phyloP scores from a whole-genome alignment of 2,329 filamentous ascomycete genomes.

The Pseudocercospora cruenta region DNA sequence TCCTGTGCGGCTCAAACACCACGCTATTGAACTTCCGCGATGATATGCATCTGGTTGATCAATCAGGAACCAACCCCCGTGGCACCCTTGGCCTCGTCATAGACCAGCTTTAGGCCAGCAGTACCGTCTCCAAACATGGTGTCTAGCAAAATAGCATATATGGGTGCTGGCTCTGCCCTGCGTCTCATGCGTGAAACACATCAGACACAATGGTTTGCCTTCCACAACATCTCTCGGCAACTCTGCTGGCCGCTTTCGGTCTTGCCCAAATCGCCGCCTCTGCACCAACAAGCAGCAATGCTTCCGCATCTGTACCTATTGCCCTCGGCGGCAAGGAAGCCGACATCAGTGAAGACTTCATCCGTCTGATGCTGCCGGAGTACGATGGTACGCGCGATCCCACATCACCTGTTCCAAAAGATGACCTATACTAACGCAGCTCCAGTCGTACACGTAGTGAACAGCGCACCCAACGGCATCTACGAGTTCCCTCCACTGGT shows the following conservation, averaged over 20 bases:
- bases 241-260: neutral
- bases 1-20: neutral
- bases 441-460: neutral
- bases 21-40: neutral
- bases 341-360: neutral
- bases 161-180: neutral
- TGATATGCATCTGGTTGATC: neutral
- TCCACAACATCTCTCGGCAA: neutral
- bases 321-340: neutral
- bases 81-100: neutral
- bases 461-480: neutral
- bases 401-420: too few species aligned
- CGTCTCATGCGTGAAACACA: neutral
- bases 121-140: neutral
- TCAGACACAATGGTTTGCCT: neutral
- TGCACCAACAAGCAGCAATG: neutral
- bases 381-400: neutral
- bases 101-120: neutral
- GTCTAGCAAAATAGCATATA: neutral
- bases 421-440: too few species aligned
- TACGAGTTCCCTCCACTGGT: neutral
- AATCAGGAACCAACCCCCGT: neutral
- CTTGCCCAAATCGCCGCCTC: neutral
- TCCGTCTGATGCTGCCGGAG: neutral
- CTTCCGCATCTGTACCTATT: neutral